Percentiles rank a stretch among this genome's conserved stretches.
Conservation (phyloP, 192 early-diverging fungal species). For the Umbelopsis vinacea region DNA sequence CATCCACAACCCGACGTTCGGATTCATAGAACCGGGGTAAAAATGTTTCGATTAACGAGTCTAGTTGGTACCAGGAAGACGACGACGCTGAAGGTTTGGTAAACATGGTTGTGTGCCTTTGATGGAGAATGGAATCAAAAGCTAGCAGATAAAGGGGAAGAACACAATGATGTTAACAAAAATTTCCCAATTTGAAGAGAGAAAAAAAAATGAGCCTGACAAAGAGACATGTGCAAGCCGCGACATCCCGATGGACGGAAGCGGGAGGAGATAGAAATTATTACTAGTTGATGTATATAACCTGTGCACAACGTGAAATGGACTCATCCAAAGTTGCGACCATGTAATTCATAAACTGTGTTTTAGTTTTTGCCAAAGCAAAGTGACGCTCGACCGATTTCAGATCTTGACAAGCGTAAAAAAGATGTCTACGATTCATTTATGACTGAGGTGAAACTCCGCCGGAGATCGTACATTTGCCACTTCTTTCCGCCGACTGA, state of each 20-base stretch:
- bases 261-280: not conserved
- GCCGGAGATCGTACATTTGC: too few relatives aligned
- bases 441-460: too few relatives aligned
- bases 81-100: not conserved
- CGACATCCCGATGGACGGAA: not conserved
- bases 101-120: not conserved
- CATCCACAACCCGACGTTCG: not conserved
- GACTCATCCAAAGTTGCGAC: too few relatives aligned
- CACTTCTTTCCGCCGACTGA: too few relatives aligned
- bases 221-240: slow-evolving; percentile 8
- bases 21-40: slow-evolving; percentile 9
- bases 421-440: too few relatives aligned
- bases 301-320: too few relatives aligned
- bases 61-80: slow-evolving; percentile 4
- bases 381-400: too few relatives aligned
- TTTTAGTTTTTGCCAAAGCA: too few relatives aligned
- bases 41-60: not conserved
- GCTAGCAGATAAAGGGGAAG: not conserved
- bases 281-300: not conserved
- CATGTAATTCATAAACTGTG: too few relatives aligned
- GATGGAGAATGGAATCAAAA: too few relatives aligned
- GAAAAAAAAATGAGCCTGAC: not conserved
- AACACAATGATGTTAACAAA: not conserved
- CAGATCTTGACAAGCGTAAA: too few relatives aligned
- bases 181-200: not conserved